Base-by-base conservation (phyloP, 331 rosid genomes). In the Malus hybrid region DNA sequence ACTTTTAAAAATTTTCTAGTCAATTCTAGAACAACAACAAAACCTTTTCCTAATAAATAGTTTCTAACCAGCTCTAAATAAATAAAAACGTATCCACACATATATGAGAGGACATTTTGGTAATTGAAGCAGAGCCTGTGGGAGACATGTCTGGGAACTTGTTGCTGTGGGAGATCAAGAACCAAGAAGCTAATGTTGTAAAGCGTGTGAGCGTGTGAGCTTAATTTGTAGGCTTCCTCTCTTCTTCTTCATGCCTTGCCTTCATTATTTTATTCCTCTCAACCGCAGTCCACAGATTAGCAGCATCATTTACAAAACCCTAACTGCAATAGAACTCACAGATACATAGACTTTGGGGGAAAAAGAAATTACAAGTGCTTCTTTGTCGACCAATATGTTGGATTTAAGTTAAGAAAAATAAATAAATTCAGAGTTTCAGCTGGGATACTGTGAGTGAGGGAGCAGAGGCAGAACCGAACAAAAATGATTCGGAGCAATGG, bases 131-230 rank as follows among this genome's bases (percentile, higher is more conserved):
- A 67, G 2, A 42, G 67, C 11, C n/a, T 65, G 56, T 52, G 56
- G 68, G 65, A 32, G 60, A 56, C 27, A n/a, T 7, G 76, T 80
- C 90, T 88, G 46, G 91, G 93, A 88, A 88, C 86, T 90, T 88
- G 91, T 71, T 83, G 82, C 81, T 4, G 70, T 65, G 46, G 78
- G 65, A 81, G 64, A 78, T 66, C 73, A 50, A 73, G 66, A 80
- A 81, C 85, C 85, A 73, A 85, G 80, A 79, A 57, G 48, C 44
- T 70, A 60, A 32, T 82, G 81, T 78, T 65, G 67, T 59, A 4
- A 76, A 71, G 69, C 44, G 73, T 76, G 46, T 39, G 46, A 39
- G 46, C 44, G 44, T 36, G 46, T 65, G 39, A 31, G 39, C 66
- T 22, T 60, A 39, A 10, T 42, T 42, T 10, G 42, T 50, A 19